Evolutionary conservation across 176 grass and related monocot genomes (phyloP), one percentile per base, ranked within the genome.

Genomic region (Otatea glauca): DNA sequence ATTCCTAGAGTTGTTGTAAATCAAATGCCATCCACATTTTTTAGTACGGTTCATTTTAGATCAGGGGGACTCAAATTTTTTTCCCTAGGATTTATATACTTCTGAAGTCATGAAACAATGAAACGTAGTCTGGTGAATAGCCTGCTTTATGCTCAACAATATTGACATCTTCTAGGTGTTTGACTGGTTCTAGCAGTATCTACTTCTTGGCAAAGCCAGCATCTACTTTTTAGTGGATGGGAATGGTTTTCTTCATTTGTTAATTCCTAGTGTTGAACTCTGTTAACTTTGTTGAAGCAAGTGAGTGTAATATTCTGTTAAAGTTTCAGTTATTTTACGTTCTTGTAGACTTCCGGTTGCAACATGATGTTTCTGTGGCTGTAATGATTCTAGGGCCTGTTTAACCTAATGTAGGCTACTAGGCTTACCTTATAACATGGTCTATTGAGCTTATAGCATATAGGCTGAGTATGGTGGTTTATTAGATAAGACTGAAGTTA

Each of bases 161-260:
- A 8, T 80, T 13, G 64, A 79, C 35, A 53, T 79, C 27, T 65
- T 76, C 55, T 66, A n/a, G 24, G 29, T 50, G 11, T 67, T 80
- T 16, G 32, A 0, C 53, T 38, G 23, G 10, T 60, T 41, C 74
- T 4, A 8, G 60, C 32, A 35, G 60, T 34, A 0, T 14, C 39
- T 60, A 3, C 20, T 78, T 45, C 37, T 78, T 78, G n/a, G n/a
- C 24, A 17, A n/a, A 77, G 45, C 8, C 32, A 49, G 76, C 21
- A 0, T 8, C 15, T 76, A 3, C 5, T 35, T 43, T 32, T 16
- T 48, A 65, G 10, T 5, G 5, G 27, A 63, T 18, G 76, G 45
- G 9, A 47, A 20, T 64, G 39, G 27, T 64, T 42, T 45, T 11
- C 50, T 17, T 53, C 50, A 53, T 53, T 53, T 14, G 32, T 76